Evolutionary conservation across 441 rosid species (phyloP), one percentile per base, ranked within the genome.

Genomic region (Metrosideros polymorpha): DNA sequence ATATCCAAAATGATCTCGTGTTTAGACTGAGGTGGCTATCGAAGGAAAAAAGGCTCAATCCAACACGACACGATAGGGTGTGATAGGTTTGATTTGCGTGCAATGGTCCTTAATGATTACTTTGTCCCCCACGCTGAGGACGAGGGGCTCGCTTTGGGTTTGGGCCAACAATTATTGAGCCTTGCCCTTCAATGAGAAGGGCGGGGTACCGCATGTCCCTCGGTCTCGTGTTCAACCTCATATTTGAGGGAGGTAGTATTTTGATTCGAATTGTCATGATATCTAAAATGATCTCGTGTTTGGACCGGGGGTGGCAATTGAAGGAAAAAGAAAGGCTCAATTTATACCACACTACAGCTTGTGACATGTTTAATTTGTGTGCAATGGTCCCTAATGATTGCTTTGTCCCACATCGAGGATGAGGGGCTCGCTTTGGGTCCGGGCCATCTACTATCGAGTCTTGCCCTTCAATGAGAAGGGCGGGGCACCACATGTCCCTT

Each of bases 61-160:
- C 22, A 29, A 29, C 29, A 4, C 15, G 10, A 35, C 2, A 0
- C 25, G 13, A 32, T 7, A 7, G 0, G 1, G 22, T 17, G 3
- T 29, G 43, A 29, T 61, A 17, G 5, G 2, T 29, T 3, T 29
- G 30, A 30, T 30, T 61, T 18, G 10, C n/a, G n/a, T n/a, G n/a
- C n/a, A n/a, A n/a, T n/a, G n/a, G 47, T 71, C 79, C 79, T n/a
- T 9, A 6, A 3, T 6, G 77, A 39, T 66, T 6, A 2, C n/a
- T 3, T 9, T 5, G 79, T 71, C n/a, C n/a, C 79, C n/a, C n/a
- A 10, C 13, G n/a, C 15, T 2, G 1, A 25, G 47, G 79, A 39
- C 47, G 1, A 71, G 5, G 9, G 77, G 27, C 43, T 66, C 7
- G 79, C 79, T 22, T 13, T 35, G n/a, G 12, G 27, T 6, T 0